Percentiles rank a stretch among this genome's conserved stretches.
phyloP scores from a whole-genome alignment of 2,329 filamentous ascomycete species.

The Claviceps africana region DNA sequence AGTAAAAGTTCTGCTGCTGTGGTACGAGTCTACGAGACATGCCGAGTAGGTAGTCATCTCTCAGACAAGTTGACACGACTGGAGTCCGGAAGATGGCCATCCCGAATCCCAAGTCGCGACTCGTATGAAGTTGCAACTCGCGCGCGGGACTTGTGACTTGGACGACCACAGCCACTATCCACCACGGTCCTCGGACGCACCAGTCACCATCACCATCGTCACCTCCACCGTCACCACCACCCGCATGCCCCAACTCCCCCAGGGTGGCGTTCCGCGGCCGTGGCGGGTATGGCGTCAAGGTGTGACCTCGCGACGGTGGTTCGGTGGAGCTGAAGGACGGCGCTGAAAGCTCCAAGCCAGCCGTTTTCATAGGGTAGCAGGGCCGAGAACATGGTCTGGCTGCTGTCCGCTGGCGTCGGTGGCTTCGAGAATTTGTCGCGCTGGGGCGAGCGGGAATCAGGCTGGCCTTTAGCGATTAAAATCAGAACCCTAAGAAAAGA shows the following conservation, averaged over 20 bases:
- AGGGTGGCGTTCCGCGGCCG: slow-evolving; percentile 3
- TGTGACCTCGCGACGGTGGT: slow-evolving; percentile 1
- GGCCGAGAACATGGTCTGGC: neutral
- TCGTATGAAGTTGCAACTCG: too few relatives aligned
- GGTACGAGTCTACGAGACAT: too few relatives aligned
- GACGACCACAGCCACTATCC: too few relatives aligned
- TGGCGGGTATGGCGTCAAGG: slow-evolving; percentile 10
- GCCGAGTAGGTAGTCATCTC: too few relatives aligned
- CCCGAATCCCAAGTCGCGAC: too few relatives aligned
- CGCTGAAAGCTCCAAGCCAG: neutral
- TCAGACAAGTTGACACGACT: too few relatives aligned
- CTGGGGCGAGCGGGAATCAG: neutral
- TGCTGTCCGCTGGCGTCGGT: neutral
- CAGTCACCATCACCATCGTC: neutral
- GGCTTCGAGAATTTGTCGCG: neutral
- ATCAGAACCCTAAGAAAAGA: neutral
- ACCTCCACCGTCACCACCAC: neutral
- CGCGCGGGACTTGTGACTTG: too few relatives aligned
- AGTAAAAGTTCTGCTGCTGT: too few relatives aligned
- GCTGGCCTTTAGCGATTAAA: neutral
- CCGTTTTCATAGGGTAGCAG: neutral
- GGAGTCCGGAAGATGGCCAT: too few relatives aligned
- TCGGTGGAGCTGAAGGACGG: neutral
- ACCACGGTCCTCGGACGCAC: neutral
- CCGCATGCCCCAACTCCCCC: neutral